Evolutionary conservation across 441 rosid genomes (phyloP).

Genomic region (Jatropha multifida): DNA sequence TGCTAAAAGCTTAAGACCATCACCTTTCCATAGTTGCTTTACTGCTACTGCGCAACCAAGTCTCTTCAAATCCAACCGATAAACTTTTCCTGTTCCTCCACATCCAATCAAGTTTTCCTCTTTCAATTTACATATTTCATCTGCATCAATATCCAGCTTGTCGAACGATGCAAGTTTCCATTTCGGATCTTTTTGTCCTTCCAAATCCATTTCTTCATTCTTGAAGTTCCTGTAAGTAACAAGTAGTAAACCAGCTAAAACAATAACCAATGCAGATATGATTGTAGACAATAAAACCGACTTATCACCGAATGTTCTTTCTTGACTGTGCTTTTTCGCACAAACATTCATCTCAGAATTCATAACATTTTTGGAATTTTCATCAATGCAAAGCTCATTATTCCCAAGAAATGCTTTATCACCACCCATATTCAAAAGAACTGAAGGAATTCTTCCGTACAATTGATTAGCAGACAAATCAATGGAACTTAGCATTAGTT

Average conservation of each 20-base stretch:
- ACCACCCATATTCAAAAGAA: slow-evolving; percentile 68
- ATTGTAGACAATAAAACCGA: slow-evolving; percentile 43
- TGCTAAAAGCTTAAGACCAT: slow-evolving; percentile 47
- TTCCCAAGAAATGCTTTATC: slow-evolving; percentile 59
- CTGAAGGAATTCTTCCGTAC: slow-evolving; percentile 59
- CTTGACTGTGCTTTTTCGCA: slow-evolving; percentile 28
- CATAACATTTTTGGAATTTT: slow-evolving; percentile 20
- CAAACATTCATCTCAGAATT: slow-evolving; percentile 43
- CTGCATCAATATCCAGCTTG: slow-evolving; percentile 66
- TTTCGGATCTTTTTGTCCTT: slow-evolving; percentile 39
- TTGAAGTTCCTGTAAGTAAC: slow-evolving; percentile 49
- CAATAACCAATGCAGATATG: slow-evolving; percentile 39
- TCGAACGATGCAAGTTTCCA: slow-evolving; percentile 69
- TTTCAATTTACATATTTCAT: slow-evolving; percentile 63
- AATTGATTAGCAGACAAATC: slow-evolving; percentile 67
- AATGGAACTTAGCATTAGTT: slow-evolving; percentile 69
- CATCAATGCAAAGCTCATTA: slow-evolving; percentile 55
- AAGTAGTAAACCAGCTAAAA: slow-evolving; percentile 44
- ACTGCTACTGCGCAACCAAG: slow-evolving; percentile 65
- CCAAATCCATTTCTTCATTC: slow-evolving; percentile 33
- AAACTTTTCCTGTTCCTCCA: slow-evolving; percentile 87
- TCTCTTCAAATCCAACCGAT: slow-evolving; percentile 71
- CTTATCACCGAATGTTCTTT: slow-evolving; percentile 30
- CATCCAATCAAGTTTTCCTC: slow-evolving; percentile 68
- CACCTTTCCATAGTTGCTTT: slow-evolving; percentile 63